A percentile compares a stretch with the other conserved stretches of the same genome.
phyloP scores from a whole-genome alignment of 345 rosid genomes.

The Acer negundo region DNA sequence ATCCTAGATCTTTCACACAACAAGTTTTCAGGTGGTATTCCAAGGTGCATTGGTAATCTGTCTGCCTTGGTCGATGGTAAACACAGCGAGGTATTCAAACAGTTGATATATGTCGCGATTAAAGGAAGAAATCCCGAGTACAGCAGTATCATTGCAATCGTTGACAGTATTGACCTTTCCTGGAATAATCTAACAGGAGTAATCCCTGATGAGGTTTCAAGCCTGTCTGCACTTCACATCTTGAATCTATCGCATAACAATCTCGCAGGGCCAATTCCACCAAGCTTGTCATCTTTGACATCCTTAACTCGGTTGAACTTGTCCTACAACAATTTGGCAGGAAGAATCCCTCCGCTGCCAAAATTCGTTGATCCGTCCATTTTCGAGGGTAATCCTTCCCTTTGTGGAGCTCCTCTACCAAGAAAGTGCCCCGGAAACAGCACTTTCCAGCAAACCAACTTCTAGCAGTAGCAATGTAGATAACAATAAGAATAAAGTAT shows the following conservation, averaged over 20 bases:
- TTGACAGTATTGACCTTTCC: conserved; percentile 40
- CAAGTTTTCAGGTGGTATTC: conserved; percentile 44
- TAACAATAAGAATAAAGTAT: background rate
- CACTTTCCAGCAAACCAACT: background rate
- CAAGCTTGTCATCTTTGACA: conserved; percentile 37
- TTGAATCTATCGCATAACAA: conserved; percentile 47
- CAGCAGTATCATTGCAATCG: conserved; percentile 12
- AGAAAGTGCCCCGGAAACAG: conserved; percentile 31
- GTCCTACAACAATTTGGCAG: conserved; percentile 50
- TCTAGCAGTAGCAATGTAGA: background rate
- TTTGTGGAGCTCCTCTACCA: conserved; percentile 53
- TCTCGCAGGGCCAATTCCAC: conserved; percentile 50
- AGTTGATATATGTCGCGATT: conserved; percentile 34
- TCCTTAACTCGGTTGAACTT: conserved; percentile 41
- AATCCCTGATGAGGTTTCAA: conserved; percentile 34
- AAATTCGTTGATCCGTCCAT: conserved; percentile 44
- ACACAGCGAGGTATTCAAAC: conserved; percentile 33
- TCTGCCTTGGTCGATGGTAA: conserved; percentile 31
- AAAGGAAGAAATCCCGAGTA: conserved; percentile 36
- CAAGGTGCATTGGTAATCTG: conserved; percentile 44
- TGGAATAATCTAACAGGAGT: conserved; percentile 44
- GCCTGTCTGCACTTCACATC: conserved; percentile 31
- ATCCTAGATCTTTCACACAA: conserved; percentile 52
- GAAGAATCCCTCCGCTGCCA: conserved; percentile 42
- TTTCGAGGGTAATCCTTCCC: conserved; percentile 43